phyloP scores from a whole-genome alignment of 2,329 filamentous ascomycete species.

The Penicillium sp. region DNA sequence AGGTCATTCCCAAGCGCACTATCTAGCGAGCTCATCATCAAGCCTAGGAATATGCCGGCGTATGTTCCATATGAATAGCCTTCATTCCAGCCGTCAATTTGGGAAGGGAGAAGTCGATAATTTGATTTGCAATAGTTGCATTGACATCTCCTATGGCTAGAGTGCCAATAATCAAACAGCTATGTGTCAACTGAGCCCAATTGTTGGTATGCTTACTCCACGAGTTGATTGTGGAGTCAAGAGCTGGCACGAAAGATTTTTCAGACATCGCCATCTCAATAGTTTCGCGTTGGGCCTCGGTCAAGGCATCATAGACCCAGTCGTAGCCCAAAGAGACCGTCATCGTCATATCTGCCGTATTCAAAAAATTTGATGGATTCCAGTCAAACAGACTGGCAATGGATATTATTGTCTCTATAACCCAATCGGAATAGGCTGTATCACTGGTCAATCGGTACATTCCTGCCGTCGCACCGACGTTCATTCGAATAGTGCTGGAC shows the following conservation, averaged over 20 bases:
- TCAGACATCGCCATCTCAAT: background rate
- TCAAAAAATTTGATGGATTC: constrained; percentile 4
- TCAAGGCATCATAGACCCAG: constrained; percentile 4
- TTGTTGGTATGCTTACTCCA: constrained; percentile 11
- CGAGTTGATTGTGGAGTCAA: constrained; percentile 4
- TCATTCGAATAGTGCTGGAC: constrained; percentile 9
- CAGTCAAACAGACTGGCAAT: background rate
- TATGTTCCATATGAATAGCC: constrained; percentile 9
- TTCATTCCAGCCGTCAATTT: constrained; percentile 5
- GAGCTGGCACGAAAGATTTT: constrained; percentile 1
- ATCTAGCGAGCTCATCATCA: constrained; percentile 3
- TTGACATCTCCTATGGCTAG: constrained; percentile 5
- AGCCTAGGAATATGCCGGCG: constrained; percentile 3
- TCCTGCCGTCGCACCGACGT: constrained; percentile 4
- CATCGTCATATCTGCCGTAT: constrained; percentile 6
- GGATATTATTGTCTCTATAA: background rate
- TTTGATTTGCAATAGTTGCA: background rate
- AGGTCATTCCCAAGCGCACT: constrained; percentile 3
- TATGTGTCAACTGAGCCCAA: constrained; percentile 5
- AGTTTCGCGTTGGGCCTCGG: background rate
- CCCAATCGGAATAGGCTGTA: constrained; percentile 2
- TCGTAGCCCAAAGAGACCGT: constrained; percentile 6
- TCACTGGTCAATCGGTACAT: constrained; percentile 2
- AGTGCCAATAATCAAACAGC: constrained; percentile 2
- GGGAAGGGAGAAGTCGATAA: constrained; percentile 2